Conservation (phyloP, 2,329 filamentous ascomycete species). For the Pseudogymnoascus sp. region DNA sequence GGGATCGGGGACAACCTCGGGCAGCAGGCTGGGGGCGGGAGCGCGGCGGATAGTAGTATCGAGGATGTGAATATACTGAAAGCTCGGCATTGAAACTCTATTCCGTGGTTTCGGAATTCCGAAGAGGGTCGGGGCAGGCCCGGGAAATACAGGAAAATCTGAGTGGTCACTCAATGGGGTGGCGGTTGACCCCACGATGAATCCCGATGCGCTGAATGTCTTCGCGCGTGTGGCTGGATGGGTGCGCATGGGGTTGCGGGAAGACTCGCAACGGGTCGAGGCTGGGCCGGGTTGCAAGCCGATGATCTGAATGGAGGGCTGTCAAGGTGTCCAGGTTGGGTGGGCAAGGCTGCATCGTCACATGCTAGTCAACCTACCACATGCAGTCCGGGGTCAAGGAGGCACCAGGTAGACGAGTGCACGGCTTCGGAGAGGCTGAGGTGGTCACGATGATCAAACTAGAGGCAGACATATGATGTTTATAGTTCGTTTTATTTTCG, state of each 20-base stretch:
- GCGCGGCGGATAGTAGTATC: slow-evolving; percentile 35
- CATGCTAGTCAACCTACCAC: slow-evolving; percentile 4
- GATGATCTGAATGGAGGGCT: not conserved
- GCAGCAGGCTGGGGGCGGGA: slow-evolving; percentile 11
- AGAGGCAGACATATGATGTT: not conserved
- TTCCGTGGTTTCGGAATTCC: not conserved
- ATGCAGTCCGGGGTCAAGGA: not conserved
- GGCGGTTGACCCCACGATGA: not conserved
- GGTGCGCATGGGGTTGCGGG: not conserved
- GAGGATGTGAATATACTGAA: slow-evolving; percentile 37
- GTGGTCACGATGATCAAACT: not conserved
- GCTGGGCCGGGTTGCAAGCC: not conserved
- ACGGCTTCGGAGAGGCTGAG: not conserved
- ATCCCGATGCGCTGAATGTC: not conserved
- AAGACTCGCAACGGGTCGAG: not conserved
- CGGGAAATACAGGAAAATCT: not conserved
- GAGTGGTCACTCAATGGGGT: not conserved
- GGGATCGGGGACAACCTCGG: slow-evolving; percentile 9
- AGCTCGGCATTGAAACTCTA: slow-evolving; percentile 22
- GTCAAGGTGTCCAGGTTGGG: not conserved
- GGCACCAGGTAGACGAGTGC: not conserved
- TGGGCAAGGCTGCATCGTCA: slow-evolving; percentile 3
- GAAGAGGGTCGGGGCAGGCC: not conserved
- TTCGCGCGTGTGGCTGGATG: not conserved
- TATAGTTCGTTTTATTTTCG: not conserved